These are phyloP conservation scores for Parasarocladium wereldwijsianum DNA, from an alignment of 2,329 filamentous ascomycete genomes.

Conservation along the genomic window DNA sequence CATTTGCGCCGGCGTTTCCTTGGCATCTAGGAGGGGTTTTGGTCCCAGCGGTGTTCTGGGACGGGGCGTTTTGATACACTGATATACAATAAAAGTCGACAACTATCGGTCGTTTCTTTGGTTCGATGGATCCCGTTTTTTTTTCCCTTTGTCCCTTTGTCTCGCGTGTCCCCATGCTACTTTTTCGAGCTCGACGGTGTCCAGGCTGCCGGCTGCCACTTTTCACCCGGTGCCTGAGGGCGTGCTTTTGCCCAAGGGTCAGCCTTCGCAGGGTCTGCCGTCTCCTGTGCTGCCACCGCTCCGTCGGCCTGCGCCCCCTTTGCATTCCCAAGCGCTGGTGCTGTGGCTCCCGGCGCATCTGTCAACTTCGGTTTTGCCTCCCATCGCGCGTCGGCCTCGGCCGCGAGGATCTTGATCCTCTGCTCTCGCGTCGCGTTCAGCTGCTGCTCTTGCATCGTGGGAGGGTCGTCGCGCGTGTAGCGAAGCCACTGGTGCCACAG, in stretches of 20 bases:
- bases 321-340: conserved; percentile 10
- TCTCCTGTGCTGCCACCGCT: conserved; percentile 3
- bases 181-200: conserved; percentile 26
- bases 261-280: conserved; percentile 11
- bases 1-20: too few relatives aligned
- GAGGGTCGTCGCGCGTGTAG: conserved; percentile 38
- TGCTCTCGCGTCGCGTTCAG: conserved; percentile 36
- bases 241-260: conserved; percentile 45
- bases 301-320: conserved; percentile 4
- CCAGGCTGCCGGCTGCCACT: conserved; percentile 56
- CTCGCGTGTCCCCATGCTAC: too few relatives aligned
- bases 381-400: conserved; percentile 49
- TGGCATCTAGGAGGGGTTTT: too few relatives aligned
- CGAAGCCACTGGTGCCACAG: conserved; percentile 58
- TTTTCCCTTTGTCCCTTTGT: too few relatives aligned
- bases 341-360: conserved; percentile 10
- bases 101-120: too few relatives aligned
- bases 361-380: conserved; percentile 37
- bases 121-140: too few relatives aligned
- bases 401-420: conserved; percentile 40
- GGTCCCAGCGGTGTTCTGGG: too few relatives aligned
- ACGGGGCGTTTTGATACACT: too few relatives aligned
- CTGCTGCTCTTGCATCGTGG: conserved; percentile 40
- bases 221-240: conserved; percentile 37
- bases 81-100: too few relatives aligned